phyloP scores from a whole-genome alignment of 2,329 filamentous ascomycete species.

The Aspergillus sp. region DNA sequence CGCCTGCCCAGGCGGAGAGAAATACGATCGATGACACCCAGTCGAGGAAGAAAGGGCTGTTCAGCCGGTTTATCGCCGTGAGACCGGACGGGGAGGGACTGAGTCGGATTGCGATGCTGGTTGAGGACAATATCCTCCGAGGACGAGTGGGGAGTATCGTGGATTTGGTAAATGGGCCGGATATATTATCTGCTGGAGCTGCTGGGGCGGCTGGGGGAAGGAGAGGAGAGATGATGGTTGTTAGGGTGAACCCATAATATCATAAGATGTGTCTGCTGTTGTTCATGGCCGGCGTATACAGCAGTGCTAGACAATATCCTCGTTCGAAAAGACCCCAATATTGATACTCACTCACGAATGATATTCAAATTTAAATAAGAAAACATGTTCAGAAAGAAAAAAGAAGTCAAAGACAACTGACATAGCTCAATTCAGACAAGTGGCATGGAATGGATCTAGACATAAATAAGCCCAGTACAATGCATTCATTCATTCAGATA shows the following conservation, averaged over 20 bases:
- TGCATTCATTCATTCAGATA: too few relatives aligned
- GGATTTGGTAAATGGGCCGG: constrained; percentile 29
- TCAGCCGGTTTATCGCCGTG: constrained; percentile 32
- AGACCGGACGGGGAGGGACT: constrained; percentile 31
- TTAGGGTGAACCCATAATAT: constrained; percentile 21
- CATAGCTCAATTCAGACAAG: too few relatives aligned
- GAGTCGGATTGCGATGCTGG: constrained; percentile 27
- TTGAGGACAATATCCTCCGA: constrained; percentile 29
- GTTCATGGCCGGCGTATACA: neutral
- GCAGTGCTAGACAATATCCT: too few relatives aligned
- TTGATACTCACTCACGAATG: neutral
- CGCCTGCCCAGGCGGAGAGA: constrained; percentile 14
- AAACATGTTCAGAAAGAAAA: too few relatives aligned
- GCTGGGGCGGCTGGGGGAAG: constrained; percentile 21
- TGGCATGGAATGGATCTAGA: too few relatives aligned
- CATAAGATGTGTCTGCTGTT: constrained; percentile 2
- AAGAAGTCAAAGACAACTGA: too few relatives aligned
- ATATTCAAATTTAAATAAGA: neutral
- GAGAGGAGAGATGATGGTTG: constrained; percentile 27
- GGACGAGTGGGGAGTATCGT: constrained; percentile 29
- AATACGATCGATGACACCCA: constrained; percentile 2
- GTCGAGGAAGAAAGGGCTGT: constrained; percentile 16
- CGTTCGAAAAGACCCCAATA: neutral
- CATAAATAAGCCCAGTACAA: too few relatives aligned
- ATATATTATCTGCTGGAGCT: constrained; percentile 27